A percentile compares a stretch with the other conserved stretches of the same genome.
phyloP scores from a whole-genome alignment of 2,329 filamentous ascomycete genomes.

The Aspergillus hiratsukae region DNA sequence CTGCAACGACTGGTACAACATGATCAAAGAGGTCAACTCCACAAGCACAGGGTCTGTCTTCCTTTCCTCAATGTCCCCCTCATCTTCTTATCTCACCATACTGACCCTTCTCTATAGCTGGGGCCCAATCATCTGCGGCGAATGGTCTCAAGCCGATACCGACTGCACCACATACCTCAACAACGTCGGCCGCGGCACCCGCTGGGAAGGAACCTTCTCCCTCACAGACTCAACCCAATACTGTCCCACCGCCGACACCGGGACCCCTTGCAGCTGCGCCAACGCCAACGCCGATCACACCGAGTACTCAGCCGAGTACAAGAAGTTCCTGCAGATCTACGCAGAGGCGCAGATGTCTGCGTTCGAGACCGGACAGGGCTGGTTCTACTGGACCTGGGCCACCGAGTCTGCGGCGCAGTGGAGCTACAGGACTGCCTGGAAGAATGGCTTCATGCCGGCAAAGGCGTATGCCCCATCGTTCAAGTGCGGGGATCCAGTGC shows the following conservation, averaged over 20 bases:
- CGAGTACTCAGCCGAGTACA: conserved; percentile 69
- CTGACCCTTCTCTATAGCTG: conserved; percentile 47
- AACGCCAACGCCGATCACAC: conserved; percentile 69
- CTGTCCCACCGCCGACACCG: conserved; percentile 61
- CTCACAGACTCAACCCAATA: conserved; percentile 66
- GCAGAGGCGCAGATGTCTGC: conserved; percentile 93
- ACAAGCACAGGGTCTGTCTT: conserved; percentile 58
- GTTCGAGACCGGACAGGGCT: conserved; percentile 91
- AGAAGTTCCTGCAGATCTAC: conserved; percentile 80
- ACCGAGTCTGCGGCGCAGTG: conserved; percentile 83
- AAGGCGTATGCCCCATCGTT: conserved; percentile 70
- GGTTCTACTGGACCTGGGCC: conserved; percentile 99
- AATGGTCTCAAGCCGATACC: conserved; percentile 97
- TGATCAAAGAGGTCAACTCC: conserved; percentile 69
- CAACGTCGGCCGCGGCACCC: conserved; percentile 80
- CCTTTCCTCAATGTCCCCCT: not conserved
- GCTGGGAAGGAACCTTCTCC: conserved; percentile 81
- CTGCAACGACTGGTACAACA: conserved; percentile 79
- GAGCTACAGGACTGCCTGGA: conserved; percentile 64
- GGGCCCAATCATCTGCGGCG: conserved; percentile 89
- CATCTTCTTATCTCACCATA: not conserved
- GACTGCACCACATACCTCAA: conserved; percentile 86
- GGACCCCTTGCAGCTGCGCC: conserved; percentile 65
- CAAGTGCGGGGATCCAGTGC: conserved; percentile 53
- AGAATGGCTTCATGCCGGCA: conserved; percentile 70